phyloP scores from a whole-genome alignment of 768 basidiomycete species.

The Harrya chromipes region DNA sequence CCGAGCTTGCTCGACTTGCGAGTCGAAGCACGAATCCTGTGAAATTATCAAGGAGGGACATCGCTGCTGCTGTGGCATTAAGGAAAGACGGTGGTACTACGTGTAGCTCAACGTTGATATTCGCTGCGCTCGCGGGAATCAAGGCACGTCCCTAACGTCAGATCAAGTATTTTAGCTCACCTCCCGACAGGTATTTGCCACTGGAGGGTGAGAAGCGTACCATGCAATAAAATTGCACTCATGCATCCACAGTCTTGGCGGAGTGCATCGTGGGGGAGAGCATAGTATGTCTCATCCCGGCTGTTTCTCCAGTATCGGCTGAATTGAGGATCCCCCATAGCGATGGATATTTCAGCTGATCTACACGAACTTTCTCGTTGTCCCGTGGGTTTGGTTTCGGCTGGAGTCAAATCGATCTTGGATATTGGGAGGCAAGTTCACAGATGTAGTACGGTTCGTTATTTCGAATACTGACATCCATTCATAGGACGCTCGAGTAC shows the following conservation, averaged over 20 bases:
- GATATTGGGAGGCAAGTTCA: slow-evolving; percentile 73
- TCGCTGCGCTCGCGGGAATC: slow-evolving; percentile 81
- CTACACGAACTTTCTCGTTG: slow-evolving; percentile 85
- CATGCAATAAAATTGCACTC: background rate
- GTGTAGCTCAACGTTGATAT: slow-evolving; percentile 69
- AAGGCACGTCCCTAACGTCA: slow-evolving; percentile 45
- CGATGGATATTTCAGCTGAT: slow-evolving; percentile 95
- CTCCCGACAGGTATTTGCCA: slow-evolving; percentile 69
- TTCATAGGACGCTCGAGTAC: slow-evolving; percentile 72
- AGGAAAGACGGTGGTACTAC: slow-evolving; percentile 79
- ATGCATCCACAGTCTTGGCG: slow-evolving; percentile 56
- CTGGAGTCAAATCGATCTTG: slow-evolving; percentile 92
- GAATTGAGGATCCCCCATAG: slow-evolving; percentile 38
- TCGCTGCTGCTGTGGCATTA: slow-evolving; percentile 68
- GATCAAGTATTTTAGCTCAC: slow-evolving; percentile 7
- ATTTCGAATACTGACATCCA: background rate
- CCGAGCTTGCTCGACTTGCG: slow-evolving; percentile 69
- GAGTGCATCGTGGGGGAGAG: slow-evolving; percentile 79
- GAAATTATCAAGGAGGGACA: slow-evolving; percentile 79
- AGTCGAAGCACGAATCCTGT: slow-evolving; percentile 44
- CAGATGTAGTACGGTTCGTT: background rate
- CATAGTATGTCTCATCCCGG: slow-evolving; percentile 41
- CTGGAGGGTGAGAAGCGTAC: slow-evolving; percentile 71
- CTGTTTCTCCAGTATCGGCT: background rate
- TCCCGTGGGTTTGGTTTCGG: slow-evolving; percentile 88